phyloP scores from a whole-genome alignment of 352 stramenopile genomes.

The Pythium volutum region DNA sequence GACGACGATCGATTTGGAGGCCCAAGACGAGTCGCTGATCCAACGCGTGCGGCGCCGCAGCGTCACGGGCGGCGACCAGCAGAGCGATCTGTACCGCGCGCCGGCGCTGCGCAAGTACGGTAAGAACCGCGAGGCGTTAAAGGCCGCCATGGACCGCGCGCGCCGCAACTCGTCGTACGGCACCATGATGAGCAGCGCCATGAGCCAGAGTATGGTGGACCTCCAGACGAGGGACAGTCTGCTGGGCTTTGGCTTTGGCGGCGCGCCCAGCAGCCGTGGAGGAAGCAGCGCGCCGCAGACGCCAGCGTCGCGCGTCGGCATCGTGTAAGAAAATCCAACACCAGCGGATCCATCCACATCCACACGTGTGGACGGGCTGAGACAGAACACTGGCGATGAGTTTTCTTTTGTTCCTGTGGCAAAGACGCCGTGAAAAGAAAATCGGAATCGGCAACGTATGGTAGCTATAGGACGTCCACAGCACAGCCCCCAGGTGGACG shows the following conservation, averaged over 20 bases:
- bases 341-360: too few relatives aligned
- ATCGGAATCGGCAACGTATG: too few relatives aligned
- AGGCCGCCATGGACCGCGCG: constrained; percentile 19
- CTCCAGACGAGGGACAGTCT: constrained; percentile 9
- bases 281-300: constrained; percentile 22
- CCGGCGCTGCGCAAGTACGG: constrained; percentile 50
- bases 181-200: not conserved
- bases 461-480: too few relatives aligned
- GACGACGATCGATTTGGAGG: constrained; percentile 13
- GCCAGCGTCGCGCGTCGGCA: constrained; percentile 5
- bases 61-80: constrained; percentile 31
- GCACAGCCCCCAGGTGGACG: too few relatives aligned
- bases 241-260: constrained; percentile 3
- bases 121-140: constrained; percentile 20
- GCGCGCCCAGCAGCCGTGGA: constrained; percentile 6
- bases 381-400: too few relatives aligned
- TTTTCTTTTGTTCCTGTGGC: too few relatives aligned
- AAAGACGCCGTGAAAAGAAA: too few relatives aligned
- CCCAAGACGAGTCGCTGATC: constrained; percentile 35
- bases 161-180: constrained; percentile 18
- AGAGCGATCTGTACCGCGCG: constrained; percentile 73
- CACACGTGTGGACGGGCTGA: too few relatives aligned
- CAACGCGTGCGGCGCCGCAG: constrained; percentile 36
- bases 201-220: constrained; percentile 14
- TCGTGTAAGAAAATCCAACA: not conserved